Conservation (phyloP, 2,329 filamentous ascomycete genomes). For the Calycina marina region DNA sequence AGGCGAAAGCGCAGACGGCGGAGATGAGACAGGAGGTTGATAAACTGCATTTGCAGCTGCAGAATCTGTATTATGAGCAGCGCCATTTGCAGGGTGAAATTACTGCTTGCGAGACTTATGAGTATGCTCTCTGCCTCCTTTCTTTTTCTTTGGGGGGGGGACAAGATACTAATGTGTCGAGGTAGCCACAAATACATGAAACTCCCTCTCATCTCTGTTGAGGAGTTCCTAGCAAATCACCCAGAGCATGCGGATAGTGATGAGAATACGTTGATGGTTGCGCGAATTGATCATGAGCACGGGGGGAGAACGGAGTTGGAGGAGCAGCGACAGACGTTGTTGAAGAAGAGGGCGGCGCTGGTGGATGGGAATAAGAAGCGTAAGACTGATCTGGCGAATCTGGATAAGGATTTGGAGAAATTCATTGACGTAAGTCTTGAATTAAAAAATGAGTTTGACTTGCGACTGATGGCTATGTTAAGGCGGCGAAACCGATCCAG, state of each 20-base stretch:
- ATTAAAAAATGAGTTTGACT: conserved; percentile 1
- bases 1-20: conserved; percentile 74
- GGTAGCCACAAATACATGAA: conserved; percentile 72
- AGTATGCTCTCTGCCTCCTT: conserved; percentile 43
- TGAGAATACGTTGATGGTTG: conserved; percentile 74
- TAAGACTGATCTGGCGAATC: conserved; percentile 79
- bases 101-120: conserved; percentile 74
- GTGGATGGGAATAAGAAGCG: conserved; percentile 76
- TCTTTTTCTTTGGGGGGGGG: too few relatives aligned
- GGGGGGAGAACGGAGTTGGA: conserved; percentile 74
- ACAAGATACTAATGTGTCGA: neutral
- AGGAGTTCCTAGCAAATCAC: conserved; percentile 64
- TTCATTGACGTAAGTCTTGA: conserved; percentile 63
- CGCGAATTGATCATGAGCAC: conserved; percentile 82
- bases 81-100: conserved; percentile 84
- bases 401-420: conserved; percentile 85
- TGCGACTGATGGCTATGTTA: conserved; percentile 41
- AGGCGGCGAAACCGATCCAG: conserved; percentile 81
- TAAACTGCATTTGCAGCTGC: conserved; percentile 75
- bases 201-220: conserved; percentile 68
- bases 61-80: conserved; percentile 96
- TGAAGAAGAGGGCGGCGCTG: conserved; percentile 56
- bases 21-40: conserved; percentile 87
- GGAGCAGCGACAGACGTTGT: conserved; percentile 62
- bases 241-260: conserved; percentile 60